Conservation (phyloP, 2,329 filamentous ascomycete genomes). For the Xylariaceae sp. region DNA sequence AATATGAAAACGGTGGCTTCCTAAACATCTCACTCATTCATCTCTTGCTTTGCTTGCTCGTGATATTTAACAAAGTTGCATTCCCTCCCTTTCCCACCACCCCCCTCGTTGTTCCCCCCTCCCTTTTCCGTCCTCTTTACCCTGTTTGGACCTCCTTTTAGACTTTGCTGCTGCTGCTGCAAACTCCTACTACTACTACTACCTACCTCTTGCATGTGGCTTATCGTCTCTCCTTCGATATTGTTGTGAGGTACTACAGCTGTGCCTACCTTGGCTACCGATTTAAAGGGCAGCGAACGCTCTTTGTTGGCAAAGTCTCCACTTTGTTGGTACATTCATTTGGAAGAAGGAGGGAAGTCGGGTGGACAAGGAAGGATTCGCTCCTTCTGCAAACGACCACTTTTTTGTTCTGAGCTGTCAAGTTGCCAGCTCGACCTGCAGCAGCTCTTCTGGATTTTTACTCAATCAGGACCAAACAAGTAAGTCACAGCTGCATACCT, state of each 20-base stretch:
- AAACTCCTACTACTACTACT: too few species aligned
- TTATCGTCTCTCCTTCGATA: conserved; percentile 12
- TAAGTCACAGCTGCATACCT: conserved; percentile 17
- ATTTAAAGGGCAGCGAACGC: not conserved
- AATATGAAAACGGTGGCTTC: conserved; percentile 5
- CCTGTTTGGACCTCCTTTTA: not conserved
- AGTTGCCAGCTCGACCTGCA: conserved; percentile 20
- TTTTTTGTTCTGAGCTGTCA: conserved; percentile 18
- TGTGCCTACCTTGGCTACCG: conserved; percentile 20
- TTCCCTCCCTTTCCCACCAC: conserved; percentile 6
- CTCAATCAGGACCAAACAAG: conserved; percentile 20
- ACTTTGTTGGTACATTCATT: conserved; percentile 18
- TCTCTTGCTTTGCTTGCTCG: conserved; percentile 10
- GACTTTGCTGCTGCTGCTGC: too few species aligned
- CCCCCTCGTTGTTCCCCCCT: not conserved
- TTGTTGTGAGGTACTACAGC: too few species aligned
- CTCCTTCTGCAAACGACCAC: conserved; percentile 30
- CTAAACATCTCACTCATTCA: not conserved
- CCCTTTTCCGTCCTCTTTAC: conserved; percentile 13
- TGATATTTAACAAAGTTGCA: conserved; percentile 10
- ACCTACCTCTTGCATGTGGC: not conserved
- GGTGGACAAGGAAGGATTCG: conserved; percentile 15
- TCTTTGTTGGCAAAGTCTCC: conserved; percentile 25
- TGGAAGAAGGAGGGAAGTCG: conserved; percentile 7
- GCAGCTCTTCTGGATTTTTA: conserved; percentile 5